Evolutionary conservation across 2,329 filamentous ascomycete species (phyloP).

Genomic region (Pseudogymnoascus sp.): DNA sequence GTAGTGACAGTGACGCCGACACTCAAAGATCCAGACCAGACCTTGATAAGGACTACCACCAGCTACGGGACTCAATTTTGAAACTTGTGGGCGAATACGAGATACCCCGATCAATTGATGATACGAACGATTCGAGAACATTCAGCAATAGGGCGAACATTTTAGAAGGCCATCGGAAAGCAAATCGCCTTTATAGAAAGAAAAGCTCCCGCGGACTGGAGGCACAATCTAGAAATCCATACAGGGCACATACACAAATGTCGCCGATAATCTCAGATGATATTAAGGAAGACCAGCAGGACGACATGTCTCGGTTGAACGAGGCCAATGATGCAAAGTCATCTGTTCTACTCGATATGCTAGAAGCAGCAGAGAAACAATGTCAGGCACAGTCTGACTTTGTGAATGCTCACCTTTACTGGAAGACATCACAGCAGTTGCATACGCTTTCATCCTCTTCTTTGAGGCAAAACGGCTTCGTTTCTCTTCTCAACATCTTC

Average conservation of each 20-base stretch:
- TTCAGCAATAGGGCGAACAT: slow-evolving; percentile 64
- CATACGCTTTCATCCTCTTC: slow-evolving; percentile 54
- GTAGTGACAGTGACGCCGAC: slow-evolving; percentile 53
- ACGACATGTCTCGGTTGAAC: slow-evolving; percentile 21
- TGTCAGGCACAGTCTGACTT: slow-evolving; percentile 76
- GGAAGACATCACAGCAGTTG: slow-evolving; percentile 72
- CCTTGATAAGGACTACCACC: slow-evolving; percentile 72
- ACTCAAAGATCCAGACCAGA: slow-evolving; percentile 50
- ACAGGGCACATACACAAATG: slow-evolving; percentile 30
- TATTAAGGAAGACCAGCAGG: slow-evolving; percentile 13
- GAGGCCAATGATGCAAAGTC: slow-evolving; percentile 38
- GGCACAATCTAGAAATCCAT: slow-evolving; percentile 53
- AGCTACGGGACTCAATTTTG: slow-evolving; percentile 70
- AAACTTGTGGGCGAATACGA: slow-evolving; percentile 79
- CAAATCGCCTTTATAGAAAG: slow-evolving; percentile 52
- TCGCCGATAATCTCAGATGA: not conserved
- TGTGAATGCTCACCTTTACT: slow-evolving; percentile 76
- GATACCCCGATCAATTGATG: slow-evolving; percentile 60
- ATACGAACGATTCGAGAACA: slow-evolving; percentile 51
- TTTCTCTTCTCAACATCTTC: slow-evolving; percentile 67
- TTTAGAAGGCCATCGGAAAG: slow-evolving; percentile 43
- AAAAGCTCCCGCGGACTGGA: slow-evolving; percentile 42
- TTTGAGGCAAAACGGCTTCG: slow-evolving; percentile 60
- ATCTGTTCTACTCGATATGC: slow-evolving; percentile 60
- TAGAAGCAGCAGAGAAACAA: slow-evolving; percentile 67